A percentile compares a stretch with the other conserved stretches of the same genome.
phyloP scores from a whole-genome alignment of 306 rosid species.

The Malus orientalis region DNA sequence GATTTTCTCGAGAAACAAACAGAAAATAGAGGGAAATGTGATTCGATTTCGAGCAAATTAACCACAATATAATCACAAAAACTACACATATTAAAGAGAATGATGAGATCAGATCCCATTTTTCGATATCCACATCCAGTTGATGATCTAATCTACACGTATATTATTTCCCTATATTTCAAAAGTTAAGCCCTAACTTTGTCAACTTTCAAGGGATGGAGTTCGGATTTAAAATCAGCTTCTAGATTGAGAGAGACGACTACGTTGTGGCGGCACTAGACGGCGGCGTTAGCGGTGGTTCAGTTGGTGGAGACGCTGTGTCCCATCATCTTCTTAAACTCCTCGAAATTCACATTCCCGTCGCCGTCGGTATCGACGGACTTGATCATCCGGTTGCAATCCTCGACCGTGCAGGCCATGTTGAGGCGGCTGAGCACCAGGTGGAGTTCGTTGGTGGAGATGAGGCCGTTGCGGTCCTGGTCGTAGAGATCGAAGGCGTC shows the following conservation, averaged over 20 bases:
- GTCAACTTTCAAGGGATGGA: neutral
- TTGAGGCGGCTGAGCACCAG: conserved; percentile 64
- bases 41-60: neutral
- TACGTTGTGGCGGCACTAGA: neutral
- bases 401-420: conserved; percentile 50
- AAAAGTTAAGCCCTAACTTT: neutral
- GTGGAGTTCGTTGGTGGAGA: conserved; percentile 60
- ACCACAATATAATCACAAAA: neutral
- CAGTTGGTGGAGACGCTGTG: neutral
- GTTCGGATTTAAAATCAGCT: neutral
- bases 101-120: neutral
- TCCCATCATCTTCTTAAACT: conserved; percentile 80
- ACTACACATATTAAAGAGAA: no score
- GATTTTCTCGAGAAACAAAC: neutral
- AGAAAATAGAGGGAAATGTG: neutral
- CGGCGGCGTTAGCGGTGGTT: conserved; percentile 1
- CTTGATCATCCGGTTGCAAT: conserved; percentile 61
- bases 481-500: conserved; percentile 88
- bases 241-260: neutral
- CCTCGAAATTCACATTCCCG: conserved; percentile 71
- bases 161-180: neutral
- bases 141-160: neutral
- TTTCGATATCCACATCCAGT: neutral
- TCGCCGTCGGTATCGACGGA: conserved; percentile 85
- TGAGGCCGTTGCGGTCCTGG: conserved; percentile 71